Percentiles rank a stretch among this genome's conserved stretches.
Conservation (phyloP, 345 rosid genomes). For the Arabis alpina region DNA sequence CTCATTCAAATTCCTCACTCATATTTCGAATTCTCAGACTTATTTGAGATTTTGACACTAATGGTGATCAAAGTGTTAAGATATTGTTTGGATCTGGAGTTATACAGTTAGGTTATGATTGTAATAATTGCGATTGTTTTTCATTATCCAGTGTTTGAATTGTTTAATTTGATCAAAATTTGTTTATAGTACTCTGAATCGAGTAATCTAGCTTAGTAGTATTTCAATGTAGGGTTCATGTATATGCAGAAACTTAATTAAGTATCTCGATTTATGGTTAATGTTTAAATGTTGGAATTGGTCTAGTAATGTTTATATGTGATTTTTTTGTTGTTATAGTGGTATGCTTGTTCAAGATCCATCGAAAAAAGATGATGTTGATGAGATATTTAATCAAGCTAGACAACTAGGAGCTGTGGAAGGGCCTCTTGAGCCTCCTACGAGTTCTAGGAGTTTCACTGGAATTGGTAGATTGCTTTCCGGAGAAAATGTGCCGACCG, state of each 20-base stretch:
- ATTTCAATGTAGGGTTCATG: neutral
- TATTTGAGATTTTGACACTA: neutral
- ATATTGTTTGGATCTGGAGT: slow-evolving; percentile 35
- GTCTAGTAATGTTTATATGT: neutral
- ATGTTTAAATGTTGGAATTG: neutral
- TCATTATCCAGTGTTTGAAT: neutral
- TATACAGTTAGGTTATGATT: neutral
- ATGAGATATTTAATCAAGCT: slow-evolving; percentile 90
- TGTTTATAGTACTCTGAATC: neutral
- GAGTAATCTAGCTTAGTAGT: neutral
- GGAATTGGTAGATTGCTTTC: slow-evolving; percentile 90
- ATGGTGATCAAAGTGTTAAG: neutral
- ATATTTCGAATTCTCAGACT: neutral
- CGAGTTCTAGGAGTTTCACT: slow-evolving; percentile 81
- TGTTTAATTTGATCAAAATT: neutral
- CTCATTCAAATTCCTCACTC: slow-evolving; percentile 24
- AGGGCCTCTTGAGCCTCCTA: slow-evolving; percentile 75
- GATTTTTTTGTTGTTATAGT: slow-evolving; percentile 48
- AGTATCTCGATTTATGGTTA: slow-evolving; percentile 10
- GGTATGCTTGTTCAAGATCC: slow-evolving; percentile 99
- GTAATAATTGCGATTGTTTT: neutral
- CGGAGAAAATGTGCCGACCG: slow-evolving; percentile 71
- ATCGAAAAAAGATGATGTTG: slow-evolving; percentile 78
- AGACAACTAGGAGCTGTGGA: slow-evolving; percentile 94
- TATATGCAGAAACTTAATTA: neutral